Base-by-base conservation (phyloP, 139 green algal species). In the Eudorina sp. region DNA sequence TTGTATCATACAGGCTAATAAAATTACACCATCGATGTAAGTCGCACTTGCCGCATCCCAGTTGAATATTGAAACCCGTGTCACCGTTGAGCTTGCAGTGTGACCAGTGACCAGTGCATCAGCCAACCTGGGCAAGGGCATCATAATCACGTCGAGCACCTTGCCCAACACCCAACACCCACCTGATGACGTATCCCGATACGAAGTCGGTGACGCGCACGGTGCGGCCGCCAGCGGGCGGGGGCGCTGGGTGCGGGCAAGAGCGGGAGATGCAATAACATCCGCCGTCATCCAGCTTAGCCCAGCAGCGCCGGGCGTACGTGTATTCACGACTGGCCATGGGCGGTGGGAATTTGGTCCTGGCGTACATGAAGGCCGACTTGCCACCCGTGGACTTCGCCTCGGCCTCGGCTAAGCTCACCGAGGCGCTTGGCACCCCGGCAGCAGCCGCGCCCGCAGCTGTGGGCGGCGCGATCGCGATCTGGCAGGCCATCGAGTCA, bases 251-350 rank as follows among this genome's bases (percentile, higher is more conserved):
- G 70, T 90, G 85, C 11, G 60, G 21, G 64, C 40, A 51, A 27
- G 83, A 55, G 19, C 77, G 62, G 14, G 83, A 91, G 89, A 62
- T 90, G 75, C 83, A 88, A 34, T 88, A 88, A 46, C 45, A 53
- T 18, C 83, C 83, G 3, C 83, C 83, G 51, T 88, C 83, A 29
- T 88, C 83, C 3, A 68, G 83, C 72, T 90, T 92, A 74, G 89
- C 77, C 95, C 94, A 97, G 38, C 95, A 92, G 27, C 95, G 93
- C 34, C 95, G 91, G 2, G 87, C 95, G 76, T 97, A 97, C 8
- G 93, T 70, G 84, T 97, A 97, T 25, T 93, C 88, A 0, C 95
- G 88, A 0, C 81, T 45, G 0, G 92, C 93, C 94, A 97, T 94
- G 46, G 95, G 95, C 43, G 92, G 90, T 0, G 95, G 95, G 83